These are phyloP conservation scores for Rhodosorus marinus DNA, from an alignment of 23 red algal species.

Conservation along the genomic window DNA sequence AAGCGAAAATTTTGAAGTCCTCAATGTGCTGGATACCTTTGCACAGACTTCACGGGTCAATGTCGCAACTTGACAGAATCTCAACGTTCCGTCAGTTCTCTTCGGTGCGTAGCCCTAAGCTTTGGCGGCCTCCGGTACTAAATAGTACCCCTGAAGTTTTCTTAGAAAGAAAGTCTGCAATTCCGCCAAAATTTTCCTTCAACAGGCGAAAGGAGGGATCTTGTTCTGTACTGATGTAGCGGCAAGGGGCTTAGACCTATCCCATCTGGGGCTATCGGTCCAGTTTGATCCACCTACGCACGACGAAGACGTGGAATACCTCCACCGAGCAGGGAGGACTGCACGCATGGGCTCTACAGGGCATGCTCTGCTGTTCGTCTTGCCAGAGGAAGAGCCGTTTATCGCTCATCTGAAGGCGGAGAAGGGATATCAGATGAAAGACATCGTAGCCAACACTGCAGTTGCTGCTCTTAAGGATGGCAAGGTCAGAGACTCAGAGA, in stretches of 20 bases:
- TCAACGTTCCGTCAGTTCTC: constrained; percentile 34
- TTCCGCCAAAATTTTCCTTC: too few species aligned
- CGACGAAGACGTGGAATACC: constrained; percentile 55
- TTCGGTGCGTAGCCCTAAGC: too few species aligned
- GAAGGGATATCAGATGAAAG: constrained; percentile 16
- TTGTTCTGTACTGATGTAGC: constrained; percentile 92
- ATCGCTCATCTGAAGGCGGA: constrained; percentile 18
- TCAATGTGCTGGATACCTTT: constrained; percentile 22
- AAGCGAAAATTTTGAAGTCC: not conserved
- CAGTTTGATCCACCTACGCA: constrained; percentile 79
- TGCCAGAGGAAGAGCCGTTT: constrained; percentile 49
- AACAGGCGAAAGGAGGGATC: constrained; percentile 21
- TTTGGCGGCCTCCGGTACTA: too few species aligned
- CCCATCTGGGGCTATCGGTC: constrained; percentile 38
- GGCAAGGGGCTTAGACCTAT: constrained; percentile 85
- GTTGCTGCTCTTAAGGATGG: constrained; percentile 14
- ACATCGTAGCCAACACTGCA: constrained; percentile 29
- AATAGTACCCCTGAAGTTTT: too few species aligned
- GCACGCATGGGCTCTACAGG: constrained; percentile 41
- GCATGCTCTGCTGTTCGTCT: constrained; percentile 55
- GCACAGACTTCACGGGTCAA: constrained; percentile 68
- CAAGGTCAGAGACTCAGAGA: not conserved
- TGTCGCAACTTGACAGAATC: constrained; percentile 50
- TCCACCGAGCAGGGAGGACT: constrained; percentile 80
- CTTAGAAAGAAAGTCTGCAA: too few species aligned